Evolutionary conservation across 2,329 filamentous ascomycete genomes (phyloP).

Genomic region (Zymoseptoria crescenta): DNA sequence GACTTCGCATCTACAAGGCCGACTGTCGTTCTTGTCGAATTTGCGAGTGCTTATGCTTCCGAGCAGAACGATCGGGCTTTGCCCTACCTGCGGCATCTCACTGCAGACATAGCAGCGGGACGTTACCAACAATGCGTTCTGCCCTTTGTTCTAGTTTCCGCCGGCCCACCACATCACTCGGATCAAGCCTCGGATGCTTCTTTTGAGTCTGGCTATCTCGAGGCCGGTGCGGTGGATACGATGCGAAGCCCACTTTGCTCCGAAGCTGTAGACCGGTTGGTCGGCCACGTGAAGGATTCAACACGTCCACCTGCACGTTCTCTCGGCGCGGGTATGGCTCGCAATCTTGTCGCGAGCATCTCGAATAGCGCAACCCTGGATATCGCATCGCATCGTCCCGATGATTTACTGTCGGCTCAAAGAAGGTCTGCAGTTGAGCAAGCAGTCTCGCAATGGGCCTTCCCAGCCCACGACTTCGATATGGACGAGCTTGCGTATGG

Average conservation of each 20-base stretch:
- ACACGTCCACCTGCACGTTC: conserved; percentile 21
- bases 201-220: conserved; percentile 52
- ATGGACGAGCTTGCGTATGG: conserved; percentile 87
- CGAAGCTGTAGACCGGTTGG: conserved; percentile 37
- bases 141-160: conserved; percentile 21
- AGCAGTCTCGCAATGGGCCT: conserved; percentile 72
- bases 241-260: conserved; percentile 69
- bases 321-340: conserved; percentile 26
- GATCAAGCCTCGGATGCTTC: conserved; percentile 8
- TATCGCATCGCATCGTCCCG: conserved; percentile 33
- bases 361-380: conserved; percentile 11
- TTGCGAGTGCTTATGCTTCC: conserved; percentile 5
- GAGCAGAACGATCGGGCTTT: conserved; percentile 9
- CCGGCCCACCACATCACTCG: conserved; percentile 4
- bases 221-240: conserved; percentile 80
- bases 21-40: conserved; percentile 25
- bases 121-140: conserved; percentile 24
- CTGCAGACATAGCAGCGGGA: conserved; percentile 19
- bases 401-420: conserved; percentile 60
- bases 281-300: conserved; percentile 26
- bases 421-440: conserved; percentile 52
- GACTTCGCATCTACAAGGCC: conserved; percentile 16
- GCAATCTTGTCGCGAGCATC: conserved; percentile 25
- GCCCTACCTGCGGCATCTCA: conserved; percentile 19
- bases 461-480: conserved; percentile 79